These are phyloP conservation scores for Prunus kanzakura DNA, from an alignment of 306 rosid genomes.

Conservation along the genomic window DNA sequence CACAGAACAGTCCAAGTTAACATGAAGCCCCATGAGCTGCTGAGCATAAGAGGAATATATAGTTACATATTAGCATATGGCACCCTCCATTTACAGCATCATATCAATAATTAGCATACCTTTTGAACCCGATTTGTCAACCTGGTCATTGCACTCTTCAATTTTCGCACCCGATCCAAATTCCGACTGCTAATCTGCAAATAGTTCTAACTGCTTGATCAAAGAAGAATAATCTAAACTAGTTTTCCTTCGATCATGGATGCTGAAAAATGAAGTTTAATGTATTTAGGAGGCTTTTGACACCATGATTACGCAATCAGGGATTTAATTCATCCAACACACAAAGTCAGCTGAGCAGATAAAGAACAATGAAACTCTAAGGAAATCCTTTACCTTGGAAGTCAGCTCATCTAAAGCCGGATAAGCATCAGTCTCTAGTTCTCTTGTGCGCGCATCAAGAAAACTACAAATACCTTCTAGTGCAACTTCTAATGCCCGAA, in stretches of 20 bases:
- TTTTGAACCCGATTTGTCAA: conserved; percentile 81
- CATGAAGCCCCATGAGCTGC: not conserved
- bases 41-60: not conserved
- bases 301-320: not conserved
- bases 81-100: not conserved
- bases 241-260: not conserved
- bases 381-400: conserved; percentile 46
- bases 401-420: conserved; percentile 85
- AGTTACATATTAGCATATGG: not conserved
- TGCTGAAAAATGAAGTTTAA: not conserved
- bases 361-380: not conserved
- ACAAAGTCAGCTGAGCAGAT: not conserved
- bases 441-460: conserved; percentile 68
- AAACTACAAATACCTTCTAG: conserved; percentile 69
- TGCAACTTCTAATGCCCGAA: conserved; percentile 67
- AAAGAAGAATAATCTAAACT: not conserved
- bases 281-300: not conserved
- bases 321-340: not conserved
- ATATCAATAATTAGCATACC: conserved; percentile 33
- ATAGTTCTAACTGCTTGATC: not conserved
- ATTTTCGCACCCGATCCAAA: conserved; percentile 72
- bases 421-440: conserved; percentile 61
- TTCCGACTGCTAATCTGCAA: conserved; percentile 74
- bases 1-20: not conserved
- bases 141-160: conserved; percentile 81